Base-by-base conservation (phyloP, 192 early-diverging fungal genomes). In the Rhizophagus sp. region DNA sequence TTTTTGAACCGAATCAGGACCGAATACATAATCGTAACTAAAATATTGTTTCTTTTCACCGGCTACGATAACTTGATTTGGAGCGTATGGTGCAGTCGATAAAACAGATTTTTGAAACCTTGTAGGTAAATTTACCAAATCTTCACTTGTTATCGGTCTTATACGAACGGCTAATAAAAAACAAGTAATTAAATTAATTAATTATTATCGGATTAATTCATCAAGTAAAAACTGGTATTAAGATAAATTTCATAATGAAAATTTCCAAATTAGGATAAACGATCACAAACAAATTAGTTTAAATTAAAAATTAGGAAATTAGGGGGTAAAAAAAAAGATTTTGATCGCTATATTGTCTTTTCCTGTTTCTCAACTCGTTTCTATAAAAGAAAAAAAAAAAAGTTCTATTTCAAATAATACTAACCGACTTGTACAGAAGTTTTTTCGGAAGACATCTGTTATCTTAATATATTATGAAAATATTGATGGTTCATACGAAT, bases 11-110 rank as follows among this genome's bases (percentile, higher is more conserved):
- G 91, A 79, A 5, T 86, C 82, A 0, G 89, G 80, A 7, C 89
- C 91, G 83, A 92, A 96, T 27, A 89, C 89, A 62, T 90, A 79
- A 81, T 96, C 94, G 73, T 90, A 95, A 67, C 80, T 84, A 81
- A 91, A 93, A 24, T 81, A 65, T 57, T 79, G 64, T 49, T 64
- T 76, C 61, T 76, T 76, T 15, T 76, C 74, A 39, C 15, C 25
- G 8, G 39, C 0, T 11, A 76, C 62, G 11, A 64, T 63, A 19
- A 76, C 61, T 36, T 62, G 52, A 63, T 76, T 76, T n/a, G 61
- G 74, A n/a, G 64, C 27, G 13, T 65, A 15, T 65, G 74, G 62
- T 9, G 52, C 19, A 13, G 61, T 63, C 12, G 52, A 22, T 62
- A 76, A 25, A 4, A 76, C 74, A 4, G 39, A 25, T 36, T n/a